phyloP scores from a whole-genome alignment of 192 early-diverging fungal species.

The Bifiguratus adelaidae region DNA sequence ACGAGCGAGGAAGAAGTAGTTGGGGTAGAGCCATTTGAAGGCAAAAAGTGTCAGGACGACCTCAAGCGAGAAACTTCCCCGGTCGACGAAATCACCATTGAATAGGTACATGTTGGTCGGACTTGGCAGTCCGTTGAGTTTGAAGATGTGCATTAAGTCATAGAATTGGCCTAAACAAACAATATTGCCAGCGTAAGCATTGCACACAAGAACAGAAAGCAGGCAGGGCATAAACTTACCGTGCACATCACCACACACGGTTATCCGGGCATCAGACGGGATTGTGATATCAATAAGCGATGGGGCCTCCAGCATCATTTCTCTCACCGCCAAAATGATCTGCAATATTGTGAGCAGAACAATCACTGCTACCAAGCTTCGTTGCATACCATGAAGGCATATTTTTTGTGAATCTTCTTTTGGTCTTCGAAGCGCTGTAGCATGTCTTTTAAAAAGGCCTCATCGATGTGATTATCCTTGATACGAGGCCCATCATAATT shows the following conservation, averaged over 20 bases:
- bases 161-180: constrained; percentile 72
- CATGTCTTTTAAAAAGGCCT: constrained; percentile 71
- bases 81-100: constrained; percentile 99
- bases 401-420: constrained; percentile 87
- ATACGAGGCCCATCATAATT: constrained; percentile 80
- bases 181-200: background rate
- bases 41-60: constrained; percentile 86
- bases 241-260: constrained; percentile 97
- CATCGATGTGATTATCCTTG: constrained; percentile 50
- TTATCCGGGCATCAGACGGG: constrained; percentile 62
- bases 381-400: constrained; percentile 54
- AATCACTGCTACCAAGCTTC: too few relatives aligned
- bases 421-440: constrained; percentile 74
- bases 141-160: constrained; percentile 93
- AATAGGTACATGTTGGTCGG: constrained; percentile 79
- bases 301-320: constrained; percentile 61
- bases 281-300: constrained; percentile 82
- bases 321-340: constrained; percentile 71
- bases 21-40: constrained; percentile 85
- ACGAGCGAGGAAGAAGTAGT: constrained; percentile 73
- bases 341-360: background rate
- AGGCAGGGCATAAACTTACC: constrained; percentile 20
- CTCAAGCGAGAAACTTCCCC: constrained; percentile 97
- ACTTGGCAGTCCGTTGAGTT: constrained; percentile 84
- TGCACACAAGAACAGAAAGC: background rate